Percentiles rank a stretch among this genome's conserved stretches.
phyloP scores from a whole-genome alignment of 2,329 filamentous ascomycete genomes.

The Ramularia endophylla region DNA sequence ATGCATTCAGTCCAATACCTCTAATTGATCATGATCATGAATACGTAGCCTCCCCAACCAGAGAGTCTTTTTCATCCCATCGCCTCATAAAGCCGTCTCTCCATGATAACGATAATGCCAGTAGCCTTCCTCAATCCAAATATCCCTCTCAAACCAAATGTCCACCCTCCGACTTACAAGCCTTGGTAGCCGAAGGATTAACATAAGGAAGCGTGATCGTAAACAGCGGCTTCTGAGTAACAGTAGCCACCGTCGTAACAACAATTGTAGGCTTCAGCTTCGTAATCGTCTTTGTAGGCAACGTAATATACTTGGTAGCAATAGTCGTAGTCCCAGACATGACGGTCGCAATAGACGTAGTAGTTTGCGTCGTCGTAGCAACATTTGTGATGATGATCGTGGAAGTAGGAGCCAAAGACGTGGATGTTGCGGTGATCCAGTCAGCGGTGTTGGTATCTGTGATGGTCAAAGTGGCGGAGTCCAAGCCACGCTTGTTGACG shows the following conservation, averaged over 20 bases:
- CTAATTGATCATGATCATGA: too few relatives aligned
- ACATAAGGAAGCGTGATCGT: constrained; percentile 2
- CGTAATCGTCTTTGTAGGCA: constrained; percentile 5
- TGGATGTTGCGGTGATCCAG: constrained; percentile 20
- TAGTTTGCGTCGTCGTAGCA: constrained; percentile 8
- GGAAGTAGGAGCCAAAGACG: background rate
- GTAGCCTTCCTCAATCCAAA: too few relatives aligned
- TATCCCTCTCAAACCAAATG: too few relatives aligned
- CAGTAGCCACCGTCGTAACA: constrained; percentile 2
- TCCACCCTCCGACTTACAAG: background rate
- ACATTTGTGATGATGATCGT: constrained; percentile 6
- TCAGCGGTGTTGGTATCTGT: constrained; percentile 28
- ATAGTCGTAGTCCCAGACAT: constrained; percentile 1
- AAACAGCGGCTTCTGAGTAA: constrained; percentile 1
- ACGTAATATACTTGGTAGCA: constrained; percentile 2
- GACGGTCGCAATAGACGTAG: constrained; percentile 8
- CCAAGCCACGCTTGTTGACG: constrained; percentile 28
- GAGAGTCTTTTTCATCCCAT: too few relatives aligned
- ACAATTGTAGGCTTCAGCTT: constrained; percentile 1
- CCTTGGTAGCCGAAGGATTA: background rate
- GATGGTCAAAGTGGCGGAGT: constrained; percentile 28
- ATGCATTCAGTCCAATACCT: too few relatives aligned
- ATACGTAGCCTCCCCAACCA: too few relatives aligned
- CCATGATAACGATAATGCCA: too few relatives aligned
- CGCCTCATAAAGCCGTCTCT: too few relatives aligned